phyloP scores from a whole-genome alignment of 2,329 filamentous ascomycete genomes.

The Emydomyces testavorans region DNA sequence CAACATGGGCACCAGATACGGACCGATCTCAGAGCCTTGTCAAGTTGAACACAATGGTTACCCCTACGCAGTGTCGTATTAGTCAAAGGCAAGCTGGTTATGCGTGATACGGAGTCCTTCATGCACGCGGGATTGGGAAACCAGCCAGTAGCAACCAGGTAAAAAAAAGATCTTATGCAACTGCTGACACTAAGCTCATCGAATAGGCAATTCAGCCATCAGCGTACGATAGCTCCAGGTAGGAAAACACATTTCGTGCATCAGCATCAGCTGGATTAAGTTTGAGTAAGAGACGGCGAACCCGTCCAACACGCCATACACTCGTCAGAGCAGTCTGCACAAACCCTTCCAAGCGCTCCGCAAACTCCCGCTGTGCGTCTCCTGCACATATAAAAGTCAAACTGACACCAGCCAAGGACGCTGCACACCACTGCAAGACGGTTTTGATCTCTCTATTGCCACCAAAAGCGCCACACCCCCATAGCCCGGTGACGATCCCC shows the following conservation, averaged over 20 bases:
- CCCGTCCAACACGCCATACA: slow-evolving; percentile 5
- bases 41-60: too few species aligned
- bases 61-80: too few species aligned
- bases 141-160: neutral
- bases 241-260: slow-evolving; percentile 3
- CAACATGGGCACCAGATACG: too few species aligned
- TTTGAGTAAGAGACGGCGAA: slow-evolving; percentile 6
- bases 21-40: too few species aligned
- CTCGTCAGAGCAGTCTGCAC: neutral
- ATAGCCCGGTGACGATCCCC: slow-evolving; percentile 13
- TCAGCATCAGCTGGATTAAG: neutral
- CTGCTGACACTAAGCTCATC: neutral
- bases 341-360: neutral
- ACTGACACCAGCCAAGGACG: slow-evolving; percentile 12
- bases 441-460: slow-evolving; percentile 13
- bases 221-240: neutral
- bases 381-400: slow-evolving; percentile 11
- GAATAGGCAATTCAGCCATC: neutral
- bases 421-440: slow-evolving; percentile 15
- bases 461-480: slow-evolving; percentile 15
- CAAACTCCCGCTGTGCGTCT: slow-evolving; percentile 9
- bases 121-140: neutral
- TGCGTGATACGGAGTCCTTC: neutral
- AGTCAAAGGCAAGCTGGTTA: neutral
- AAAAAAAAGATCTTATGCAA: neutral